Conservation (phyloP, 768 basidiomycete species). For the Russula sp. region DNA sequence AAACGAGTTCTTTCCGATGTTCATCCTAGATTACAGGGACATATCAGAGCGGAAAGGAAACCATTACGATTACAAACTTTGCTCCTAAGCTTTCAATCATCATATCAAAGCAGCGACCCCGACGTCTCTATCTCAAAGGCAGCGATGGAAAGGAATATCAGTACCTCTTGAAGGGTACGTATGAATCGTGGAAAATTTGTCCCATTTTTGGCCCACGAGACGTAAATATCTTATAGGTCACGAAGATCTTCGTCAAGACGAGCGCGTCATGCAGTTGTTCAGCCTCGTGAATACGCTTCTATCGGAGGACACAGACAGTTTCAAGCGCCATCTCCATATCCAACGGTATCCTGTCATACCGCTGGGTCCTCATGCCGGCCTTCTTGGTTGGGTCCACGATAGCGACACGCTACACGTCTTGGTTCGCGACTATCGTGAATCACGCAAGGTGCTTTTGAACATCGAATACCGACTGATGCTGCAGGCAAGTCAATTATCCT, state of each 20-base stretch:
- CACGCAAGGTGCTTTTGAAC: conserved; percentile 92
- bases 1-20: not conserved
- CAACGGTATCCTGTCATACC: conserved; percentile 92
- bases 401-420: conserved; percentile 95
- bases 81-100: conserved; percentile 90
- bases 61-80: conserved; percentile 81
- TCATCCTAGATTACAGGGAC: conserved; percentile 55
- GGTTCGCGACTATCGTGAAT: conserved; percentile 94
- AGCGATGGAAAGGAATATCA: conserved; percentile 93
- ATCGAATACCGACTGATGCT: conserved; percentile 99
- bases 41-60: conserved; percentile 82
- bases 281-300: conserved; percentile 94
- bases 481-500: conserved; percentile 52
- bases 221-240: conserved; percentile 56
- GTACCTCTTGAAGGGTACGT: conserved; percentile 81
- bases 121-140: conserved; percentile 81
- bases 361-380: conserved; percentile 90
- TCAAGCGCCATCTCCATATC: conserved; percentile 93
- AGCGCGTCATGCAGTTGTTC: conserved; percentile 98
- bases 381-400: conserved; percentile 93
- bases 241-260: conserved; percentile 98
- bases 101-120: conserved; percentile 93
- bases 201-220: not conserved
- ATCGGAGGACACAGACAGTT: conserved; percentile 88
- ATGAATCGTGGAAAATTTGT: not conserved